Evolutionary conservation across 2,329 filamentous ascomycete genomes (phyloP), one percentile per base, ranked within the genome.

Genomic region (Verticillium nubilum): DNA sequence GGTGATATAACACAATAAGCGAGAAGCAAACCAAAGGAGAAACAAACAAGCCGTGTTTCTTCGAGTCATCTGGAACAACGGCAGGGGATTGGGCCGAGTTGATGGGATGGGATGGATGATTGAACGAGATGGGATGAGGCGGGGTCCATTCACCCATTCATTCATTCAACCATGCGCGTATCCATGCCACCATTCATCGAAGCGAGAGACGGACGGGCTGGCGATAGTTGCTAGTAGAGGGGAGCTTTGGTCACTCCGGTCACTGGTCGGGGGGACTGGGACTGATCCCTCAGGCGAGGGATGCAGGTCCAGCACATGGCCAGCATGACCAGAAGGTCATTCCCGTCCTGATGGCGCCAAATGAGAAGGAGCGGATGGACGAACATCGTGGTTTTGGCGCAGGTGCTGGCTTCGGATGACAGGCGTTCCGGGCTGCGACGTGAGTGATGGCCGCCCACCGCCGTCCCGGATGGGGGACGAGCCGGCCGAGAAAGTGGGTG

Each of bases 381-480:
- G 42, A 23, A 4, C n/a, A 12, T 47, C n/a, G 42, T 47, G 7
- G n/a, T 47, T 42, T 23, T 47, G 42, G 42, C 19, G 42, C 42
- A 25, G 33, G 42, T 47, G 42, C 42, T 56, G 42, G 54, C 54
- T 47, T 56, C 54, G 54, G 54, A 56, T 56, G 54, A 27, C 54
- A 56, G 25, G 23, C 25, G 33, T 56, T 56, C 54, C 54, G 54
- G 54, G 54, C 26, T 37, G 54, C 54, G 33, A 28, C 33, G 54
- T 25, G 33, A 56, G 23, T 35, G 25, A 47, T 28, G 23, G 15
- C 42, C 42, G 42, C 42, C 42, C 42, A 47, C 42, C 42, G 42
- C 42, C 42, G 42, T 47, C 42, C 42, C 42, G 42, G 42, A 47
- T 47, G 42, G 42, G n/a, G 42, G 42, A 47, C 17, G 42, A 47